These are phyloP conservation scores for Rhizoclosmatium globosum DNA, from an alignment of 192 early-diverging fungal species.

Conservation along the genomic window DNA sequence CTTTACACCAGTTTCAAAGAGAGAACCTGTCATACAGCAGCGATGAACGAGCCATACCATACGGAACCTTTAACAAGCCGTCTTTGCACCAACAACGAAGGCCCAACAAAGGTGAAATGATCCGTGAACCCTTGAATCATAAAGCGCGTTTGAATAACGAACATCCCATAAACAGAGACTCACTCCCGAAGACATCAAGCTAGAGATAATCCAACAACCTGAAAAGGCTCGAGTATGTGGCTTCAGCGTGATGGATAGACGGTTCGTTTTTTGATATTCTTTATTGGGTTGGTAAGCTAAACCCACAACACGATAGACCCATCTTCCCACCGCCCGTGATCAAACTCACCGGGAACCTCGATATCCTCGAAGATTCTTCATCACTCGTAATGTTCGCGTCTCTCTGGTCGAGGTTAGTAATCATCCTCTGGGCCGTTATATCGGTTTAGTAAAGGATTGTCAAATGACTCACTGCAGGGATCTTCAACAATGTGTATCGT, in stretches of 20 bases:
- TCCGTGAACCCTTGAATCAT: too few species aligned
- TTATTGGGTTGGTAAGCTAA: not conserved
- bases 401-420: conserved; percentile 31
- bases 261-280: conserved; percentile 5
- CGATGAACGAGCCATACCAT: too few species aligned
- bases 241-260: conserved; percentile 8
- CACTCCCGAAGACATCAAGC: conserved; percentile 1
- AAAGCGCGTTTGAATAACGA: too few species aligned
- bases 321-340: not conserved
- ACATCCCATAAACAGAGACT: not conserved
- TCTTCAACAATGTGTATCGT: conserved; percentile 6
- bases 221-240: conserved; percentile 33
- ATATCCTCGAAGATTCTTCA: not conserved
- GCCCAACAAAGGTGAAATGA: too few species aligned
- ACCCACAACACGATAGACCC: not conserved
- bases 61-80: too few species aligned
- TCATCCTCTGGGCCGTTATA: not conserved
- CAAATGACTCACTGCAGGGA: conserved; percentile 7
- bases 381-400: conserved; percentile 32
- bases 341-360: not conserved
- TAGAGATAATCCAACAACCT: conserved; percentile 51
- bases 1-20: too few species aligned
- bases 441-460: not conserved
- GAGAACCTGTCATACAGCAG: too few species aligned
- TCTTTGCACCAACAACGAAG: too few species aligned